These are phyloP conservation scores for Chlorella vulgaris DNA, from an alignment of 139 green algal genomes.

Conservation along the genomic window DNA sequence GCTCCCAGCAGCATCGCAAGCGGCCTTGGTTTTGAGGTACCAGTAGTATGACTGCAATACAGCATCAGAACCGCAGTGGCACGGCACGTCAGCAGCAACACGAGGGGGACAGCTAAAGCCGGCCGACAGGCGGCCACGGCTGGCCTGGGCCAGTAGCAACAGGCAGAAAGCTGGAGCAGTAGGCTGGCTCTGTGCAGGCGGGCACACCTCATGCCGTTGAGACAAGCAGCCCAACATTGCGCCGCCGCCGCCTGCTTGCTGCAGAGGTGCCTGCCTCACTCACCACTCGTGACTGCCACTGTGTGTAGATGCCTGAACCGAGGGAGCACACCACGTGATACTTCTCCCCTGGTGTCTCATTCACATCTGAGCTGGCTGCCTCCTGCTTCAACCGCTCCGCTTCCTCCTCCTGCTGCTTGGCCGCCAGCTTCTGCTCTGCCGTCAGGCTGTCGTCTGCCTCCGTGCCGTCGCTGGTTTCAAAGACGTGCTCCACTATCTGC, in stretches of 20 bases:
- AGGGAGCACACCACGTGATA: conserved; percentile 57
- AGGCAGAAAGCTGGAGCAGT: no score
- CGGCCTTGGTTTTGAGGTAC: conserved; percentile 54
- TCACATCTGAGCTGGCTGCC: not conserved
- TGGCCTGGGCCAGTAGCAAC: no score
- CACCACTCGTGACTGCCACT: conserved; percentile 69
- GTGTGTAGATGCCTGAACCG: conserved; percentile 41
- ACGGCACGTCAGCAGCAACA: no score
- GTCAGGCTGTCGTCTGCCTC: conserved; percentile 10
- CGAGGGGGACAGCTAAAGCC: no score
- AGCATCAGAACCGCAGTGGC: not conserved
- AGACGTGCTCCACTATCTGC: not conserved
- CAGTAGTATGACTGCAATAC: conserved; percentile 60
- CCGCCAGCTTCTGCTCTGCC: not conserved
- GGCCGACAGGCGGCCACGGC: no score
- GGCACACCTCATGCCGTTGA: no score
- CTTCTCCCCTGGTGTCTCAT: conserved; percentile 22
- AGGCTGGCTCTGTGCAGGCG: no score
- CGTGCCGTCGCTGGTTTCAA: not conserved
- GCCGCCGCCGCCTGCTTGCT: no score
- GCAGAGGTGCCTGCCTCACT: not conserved
- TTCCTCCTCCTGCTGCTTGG: not conserved
- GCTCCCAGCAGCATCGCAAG: conserved; percentile 16
- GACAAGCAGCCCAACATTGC: not conserved
- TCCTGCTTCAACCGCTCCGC: not conserved